Conservation (phyloP, 768 basidiomycete species). For the Tubosaeta brunneosetosa region DNA sequence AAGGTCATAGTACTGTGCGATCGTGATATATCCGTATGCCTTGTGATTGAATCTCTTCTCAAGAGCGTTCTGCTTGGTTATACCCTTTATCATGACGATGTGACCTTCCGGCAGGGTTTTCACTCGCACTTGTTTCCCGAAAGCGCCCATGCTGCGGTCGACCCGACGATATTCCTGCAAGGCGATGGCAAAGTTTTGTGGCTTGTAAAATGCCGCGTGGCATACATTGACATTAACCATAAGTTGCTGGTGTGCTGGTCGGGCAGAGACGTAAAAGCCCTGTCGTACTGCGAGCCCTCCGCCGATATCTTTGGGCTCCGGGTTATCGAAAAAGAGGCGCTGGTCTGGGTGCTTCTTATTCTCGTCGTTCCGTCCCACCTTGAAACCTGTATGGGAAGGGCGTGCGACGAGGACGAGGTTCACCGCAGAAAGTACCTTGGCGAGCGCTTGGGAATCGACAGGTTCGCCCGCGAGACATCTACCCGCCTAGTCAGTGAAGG, state of each 20-base stretch:
- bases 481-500: slow-evolving; percentile 14
- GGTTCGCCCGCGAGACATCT: slow-evolving; percentile 57
- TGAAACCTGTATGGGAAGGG: slow-evolving; percentile 37
- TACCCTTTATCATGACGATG: slow-evolving; percentile 61
- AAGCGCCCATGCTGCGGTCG: slow-evolving; percentile 48
- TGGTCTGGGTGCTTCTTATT: slow-evolving; percentile 27
- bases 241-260: slow-evolving; percentile 39
- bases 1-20: slow-evolving; percentile 41
- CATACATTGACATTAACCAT: slow-evolving; percentile 53
- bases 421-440: slow-evolving; percentile 44
- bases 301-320: slow-evolving; percentile 34
- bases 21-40: slow-evolving; percentile 34
- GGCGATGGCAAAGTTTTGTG: slow-evolving; percentile 38
- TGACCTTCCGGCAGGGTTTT: slow-evolving; percentile 57
- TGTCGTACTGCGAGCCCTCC: slow-evolving; percentile 56
- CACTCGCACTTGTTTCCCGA: slow-evolving; percentile 62
- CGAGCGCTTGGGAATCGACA: slow-evolving; percentile 52
- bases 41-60: slow-evolving; percentile 39
- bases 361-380: slow-evolving; percentile 44
- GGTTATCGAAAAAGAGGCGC: slow-evolving; percentile 38
- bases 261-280: slow-evolving; percentile 42
- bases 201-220: slow-evolving; percentile 44
- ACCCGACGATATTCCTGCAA: slow-evolving; percentile 38
- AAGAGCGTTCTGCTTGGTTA: slow-evolving; percentile 37
- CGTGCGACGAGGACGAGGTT: slow-evolving; percentile 44